These are phyloP conservation scores for Amphicarpaea edgeworthii DNA, from an alignment of 306 rosid species.

Conservation along the genomic window DNA sequence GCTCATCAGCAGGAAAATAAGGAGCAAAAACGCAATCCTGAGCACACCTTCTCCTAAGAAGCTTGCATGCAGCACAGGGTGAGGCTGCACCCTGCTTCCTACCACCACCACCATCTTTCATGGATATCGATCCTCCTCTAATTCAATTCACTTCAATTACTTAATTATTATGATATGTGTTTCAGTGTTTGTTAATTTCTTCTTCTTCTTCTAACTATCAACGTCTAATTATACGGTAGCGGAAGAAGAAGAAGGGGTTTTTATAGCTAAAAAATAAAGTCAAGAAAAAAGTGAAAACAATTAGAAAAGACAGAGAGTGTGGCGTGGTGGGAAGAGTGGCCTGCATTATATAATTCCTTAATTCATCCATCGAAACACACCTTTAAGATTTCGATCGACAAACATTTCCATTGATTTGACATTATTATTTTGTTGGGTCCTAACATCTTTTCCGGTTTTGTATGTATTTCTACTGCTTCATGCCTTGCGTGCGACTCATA, in stretches of 20 bases:
- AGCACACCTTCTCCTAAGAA: constrained; percentile 73
- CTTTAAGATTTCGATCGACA: not conserved
- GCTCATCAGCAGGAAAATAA: constrained; percentile 82
- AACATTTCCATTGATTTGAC: not conserved
- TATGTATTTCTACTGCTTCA: too few relatives aligned
- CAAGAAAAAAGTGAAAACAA: not conserved
- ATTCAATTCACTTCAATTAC: too few relatives aligned
- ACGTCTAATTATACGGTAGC: not conserved
- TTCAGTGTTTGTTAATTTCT: too few relatives aligned
- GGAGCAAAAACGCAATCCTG: constrained; percentile 88
- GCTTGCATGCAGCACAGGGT: constrained; percentile 93
- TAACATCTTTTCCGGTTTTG: too few relatives aligned
- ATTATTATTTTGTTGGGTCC: too few relatives aligned
- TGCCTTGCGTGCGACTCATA: too few relatives aligned
- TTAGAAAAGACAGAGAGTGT: not conserved
- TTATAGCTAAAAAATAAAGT: not conserved
- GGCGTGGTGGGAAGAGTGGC: constrained; percentile 24
- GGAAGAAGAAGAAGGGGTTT: not conserved
- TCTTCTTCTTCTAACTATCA: constrained; percentile 6
- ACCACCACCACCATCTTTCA: constrained; percentile 54
- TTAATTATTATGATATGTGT: not conserved
- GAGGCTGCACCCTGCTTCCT: constrained; percentile 71
- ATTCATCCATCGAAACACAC: too few relatives aligned
- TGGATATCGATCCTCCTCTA: not conserved
- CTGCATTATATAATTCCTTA: constrained; percentile 40